phyloP scores from a whole-genome alignment of 768 basidiomycete species.

The Suillus decipiens region DNA sequence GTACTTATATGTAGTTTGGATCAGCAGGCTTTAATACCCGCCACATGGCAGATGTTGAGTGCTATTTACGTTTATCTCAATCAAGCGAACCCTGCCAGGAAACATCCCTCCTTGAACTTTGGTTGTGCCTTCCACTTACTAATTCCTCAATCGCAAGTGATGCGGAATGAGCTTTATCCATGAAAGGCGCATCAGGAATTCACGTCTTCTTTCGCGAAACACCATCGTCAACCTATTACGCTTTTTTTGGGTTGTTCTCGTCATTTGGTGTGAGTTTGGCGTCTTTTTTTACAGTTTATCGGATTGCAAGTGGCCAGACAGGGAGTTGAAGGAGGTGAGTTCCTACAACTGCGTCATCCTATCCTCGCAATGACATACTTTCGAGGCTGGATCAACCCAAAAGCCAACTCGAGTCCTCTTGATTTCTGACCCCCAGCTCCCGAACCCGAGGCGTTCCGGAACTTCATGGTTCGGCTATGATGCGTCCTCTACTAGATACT shows the following conservation, averaged over 20 bases:
- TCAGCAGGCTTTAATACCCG: background rate
- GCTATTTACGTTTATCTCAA: conserved; percentile 11
- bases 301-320: conserved; percentile 60
- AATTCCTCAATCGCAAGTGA: conserved; percentile 16
- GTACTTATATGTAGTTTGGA: conserved; percentile 19
- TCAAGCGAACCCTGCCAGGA: background rate
- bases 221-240: conserved; percentile 46
- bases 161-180: conserved; percentile 31
- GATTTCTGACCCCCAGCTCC: conserved; percentile 69
- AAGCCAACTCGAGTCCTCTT: conserved; percentile 61
- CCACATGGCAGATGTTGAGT: conserved; percentile 1
- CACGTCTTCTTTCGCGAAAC: conserved; percentile 30
- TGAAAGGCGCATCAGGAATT: conserved; percentile 29
- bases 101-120: background rate
- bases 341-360: conserved; percentile 12
- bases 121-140: conserved; percentile 1
- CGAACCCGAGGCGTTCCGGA: conserved; percentile 34
- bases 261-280: conserved; percentile 69
- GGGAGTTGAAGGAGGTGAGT: conserved; percentile 31
- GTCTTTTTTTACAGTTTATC: conserved; percentile 59
- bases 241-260: conserved; percentile 52
- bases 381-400: conserved; percentile 19
- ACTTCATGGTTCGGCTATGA: conserved; percentile 44
- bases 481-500: conserved; percentile 53
- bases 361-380: conserved; percentile 10